Base-by-base conservation (phyloP, 2,329 filamentous ascomycete genomes). In the Leptographium galeiforme region DNA sequence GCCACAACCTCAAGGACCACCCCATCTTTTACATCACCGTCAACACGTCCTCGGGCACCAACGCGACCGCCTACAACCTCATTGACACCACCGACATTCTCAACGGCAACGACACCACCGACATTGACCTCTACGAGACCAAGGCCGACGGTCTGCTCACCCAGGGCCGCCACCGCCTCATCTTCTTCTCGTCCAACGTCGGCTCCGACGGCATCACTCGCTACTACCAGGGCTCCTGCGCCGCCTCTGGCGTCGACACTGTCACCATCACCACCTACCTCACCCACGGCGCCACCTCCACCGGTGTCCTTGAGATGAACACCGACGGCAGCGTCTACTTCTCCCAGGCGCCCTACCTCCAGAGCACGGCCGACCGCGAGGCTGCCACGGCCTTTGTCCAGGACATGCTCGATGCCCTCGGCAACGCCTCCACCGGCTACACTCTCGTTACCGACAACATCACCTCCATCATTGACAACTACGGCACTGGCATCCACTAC, bases 1-100 rank as follows among this genome's bases (percentile, higher is more conserved):
- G 79, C 12, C 72, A 77, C 61, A 79, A 79, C 59, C 68, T 82
- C 4, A 72, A 78, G 54, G 79, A 82, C 54, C 77, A 78, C 57
- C 50, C 57, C 30, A 43, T 34, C 48, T 48, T 43, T 12, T 38
- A 32, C 36, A 25, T 48, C 16, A 12, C 32, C 18, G 25, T 39
- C 41, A 39, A 52, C 44, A 52, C 36, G 11, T 18, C 32, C 13
- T 8, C 40, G 11, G 30, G 10, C n/a, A 12, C 16, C n/a, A 12
- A n/a, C 51, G 10, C 46, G 14, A 14, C 19, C 5, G 14, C 14
- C 18, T 50, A 38, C 18, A n/a, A 30, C 25, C 33, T 41, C 25
- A 14, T 19, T 2, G 30, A 49, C 6, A 40, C 32, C 8, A 30
- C 46, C 71, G 38, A n/a, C 47, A 25, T 49, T 30, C 46, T 51